Evolutionary conservation across 2,329 filamentous ascomycete species (phyloP).

Genomic region (Verruconis gallopava): DNA sequence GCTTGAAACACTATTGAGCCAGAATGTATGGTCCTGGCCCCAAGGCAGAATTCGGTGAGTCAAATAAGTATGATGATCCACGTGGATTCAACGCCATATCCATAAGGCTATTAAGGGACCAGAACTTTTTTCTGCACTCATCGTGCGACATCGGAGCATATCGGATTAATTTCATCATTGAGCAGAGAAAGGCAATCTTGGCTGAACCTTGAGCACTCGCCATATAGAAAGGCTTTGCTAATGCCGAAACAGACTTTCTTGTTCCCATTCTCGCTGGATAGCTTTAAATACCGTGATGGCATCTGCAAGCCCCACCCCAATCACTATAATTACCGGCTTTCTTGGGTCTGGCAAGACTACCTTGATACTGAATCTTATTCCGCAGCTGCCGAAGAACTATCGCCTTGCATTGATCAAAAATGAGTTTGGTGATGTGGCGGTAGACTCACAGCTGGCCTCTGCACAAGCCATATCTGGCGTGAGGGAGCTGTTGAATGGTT

Average conservation of each 20-base stretch:
- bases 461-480: constrained; percentile 77
- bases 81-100: neutral
- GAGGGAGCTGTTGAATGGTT: constrained; percentile 86
- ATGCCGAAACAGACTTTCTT: no score
- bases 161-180: no score
- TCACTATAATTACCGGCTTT: constrained; percentile 94
- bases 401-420: constrained; percentile 92
- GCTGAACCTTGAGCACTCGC: no score
- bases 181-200: no score
- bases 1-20: no score
- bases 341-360: constrained; percentile 81
- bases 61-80: neutral
- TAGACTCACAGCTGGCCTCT: constrained; percentile 83
- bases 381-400: constrained; percentile 79
- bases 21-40: neutral
- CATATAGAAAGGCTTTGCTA: no score
- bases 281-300: neutral
- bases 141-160: neutral
- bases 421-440: constrained; percentile 87
- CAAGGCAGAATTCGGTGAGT: neutral
- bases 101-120: neutral
- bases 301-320: constrained; percentile 49
- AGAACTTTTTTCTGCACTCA: neutral
- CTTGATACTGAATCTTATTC: constrained; percentile 83
- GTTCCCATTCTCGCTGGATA: no score